These are phyloP conservation scores for Tetrapisispora fleetii DNA, from an alignment of 805 yeast species.

Conservation along the genomic window DNA sequence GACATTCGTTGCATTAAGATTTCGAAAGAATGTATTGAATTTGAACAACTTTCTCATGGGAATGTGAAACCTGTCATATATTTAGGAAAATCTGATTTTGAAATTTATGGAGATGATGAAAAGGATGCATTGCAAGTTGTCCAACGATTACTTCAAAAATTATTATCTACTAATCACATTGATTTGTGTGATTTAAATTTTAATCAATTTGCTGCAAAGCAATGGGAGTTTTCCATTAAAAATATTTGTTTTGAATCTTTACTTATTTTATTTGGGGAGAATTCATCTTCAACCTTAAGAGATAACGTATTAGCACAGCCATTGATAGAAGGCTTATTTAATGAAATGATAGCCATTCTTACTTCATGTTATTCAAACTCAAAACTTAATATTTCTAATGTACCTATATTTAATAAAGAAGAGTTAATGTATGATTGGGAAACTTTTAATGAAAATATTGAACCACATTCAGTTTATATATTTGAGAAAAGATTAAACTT, in stretches of 20 bases:
- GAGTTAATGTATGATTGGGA: constrained; percentile 45
- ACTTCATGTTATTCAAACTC: constrained; percentile 51
- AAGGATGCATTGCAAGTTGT: constrained; percentile 8
- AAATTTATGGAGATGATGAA: background rate
- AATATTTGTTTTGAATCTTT: constrained; percentile 70
- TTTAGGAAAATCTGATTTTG: constrained; percentile 30
- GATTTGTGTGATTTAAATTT: constrained; percentile 22
- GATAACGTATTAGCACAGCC: constrained; percentile 73
- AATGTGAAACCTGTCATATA: background rate
- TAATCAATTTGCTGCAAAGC: constrained; percentile 51
- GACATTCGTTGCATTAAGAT: constrained; percentile 38
- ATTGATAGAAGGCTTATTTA: constrained; percentile 61
- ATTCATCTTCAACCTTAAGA: constrained; percentile 41
- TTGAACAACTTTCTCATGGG: constrained; percentile 1
- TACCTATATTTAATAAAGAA: constrained; percentile 45
- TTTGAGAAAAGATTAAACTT: constrained; percentile 41
- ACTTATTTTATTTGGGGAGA: constrained; percentile 58
- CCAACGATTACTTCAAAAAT: constrained; percentile 12
- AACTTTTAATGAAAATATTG: constrained; percentile 30
- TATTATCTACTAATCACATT: constrained; percentile 28
- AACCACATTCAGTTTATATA: constrained; percentile 53
- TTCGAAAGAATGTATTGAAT: constrained; percentile 26
- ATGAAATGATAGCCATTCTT: constrained; percentile 61
- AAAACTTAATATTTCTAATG: background rate
- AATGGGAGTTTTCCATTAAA: constrained; percentile 77